Percentiles rank a stretch among this genome's conserved stretches.
Conservation (phyloP, 148 eudicot species). For the Camellia granthamiana region DNA sequence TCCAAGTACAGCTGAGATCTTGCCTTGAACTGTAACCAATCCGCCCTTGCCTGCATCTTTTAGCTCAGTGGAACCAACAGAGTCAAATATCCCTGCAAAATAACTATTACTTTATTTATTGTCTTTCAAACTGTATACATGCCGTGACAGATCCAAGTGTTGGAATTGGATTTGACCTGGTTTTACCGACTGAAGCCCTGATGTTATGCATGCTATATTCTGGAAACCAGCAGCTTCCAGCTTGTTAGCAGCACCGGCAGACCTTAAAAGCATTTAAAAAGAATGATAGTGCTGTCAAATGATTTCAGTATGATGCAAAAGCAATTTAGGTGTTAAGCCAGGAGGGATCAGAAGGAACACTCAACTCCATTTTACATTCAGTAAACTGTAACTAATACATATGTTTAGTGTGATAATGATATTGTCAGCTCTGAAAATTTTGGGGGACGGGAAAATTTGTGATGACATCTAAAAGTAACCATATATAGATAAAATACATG, state of each 20-base stretch:
- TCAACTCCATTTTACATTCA: neutral
- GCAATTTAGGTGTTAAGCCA: neutral
- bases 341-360: neutral
- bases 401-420: neutral
- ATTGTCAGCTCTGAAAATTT: neutral
- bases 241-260: conserved; percentile 72
- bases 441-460: neutral
- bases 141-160: neutral
- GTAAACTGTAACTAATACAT: neutral
- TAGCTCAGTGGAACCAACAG: conserved; percentile 79
- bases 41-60: conserved; percentile 98
- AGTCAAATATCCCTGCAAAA: conserved; percentile 69
- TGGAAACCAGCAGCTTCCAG: conserved; percentile 79
- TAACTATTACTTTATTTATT: neutral
- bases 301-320: neutral
- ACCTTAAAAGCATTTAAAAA: conserved; percentile 42
- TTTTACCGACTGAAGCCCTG: conserved; percentile 87
- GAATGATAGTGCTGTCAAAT: neutral
- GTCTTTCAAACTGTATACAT: neutral
- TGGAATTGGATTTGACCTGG: conserved; percentile 47
- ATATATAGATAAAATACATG: neutral
- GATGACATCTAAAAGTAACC: neutral
- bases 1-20: conserved; percentile 89
- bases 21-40: conserved; percentile 76
- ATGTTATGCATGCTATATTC: conserved; percentile 79